A percentile compares a stretch with the other conserved stretches of the same genome.
phyloP scores from a whole-genome alignment of 352 stramenopile species.

The Lagenidium sp. region DNA sequence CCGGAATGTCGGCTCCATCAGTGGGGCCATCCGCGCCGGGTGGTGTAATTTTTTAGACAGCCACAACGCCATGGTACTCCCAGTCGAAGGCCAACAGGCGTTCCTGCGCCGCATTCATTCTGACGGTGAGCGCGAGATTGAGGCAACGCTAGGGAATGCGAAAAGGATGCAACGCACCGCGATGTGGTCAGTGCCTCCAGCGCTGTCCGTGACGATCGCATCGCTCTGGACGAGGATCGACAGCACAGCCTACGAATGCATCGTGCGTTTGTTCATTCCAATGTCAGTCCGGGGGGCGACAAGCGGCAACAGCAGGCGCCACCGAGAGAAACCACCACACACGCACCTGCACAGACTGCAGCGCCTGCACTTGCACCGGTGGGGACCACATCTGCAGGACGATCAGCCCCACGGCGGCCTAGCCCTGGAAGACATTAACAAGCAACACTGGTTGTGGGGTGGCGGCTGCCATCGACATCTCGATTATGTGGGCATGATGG shows the following conservation, averaged over 20 bases:
- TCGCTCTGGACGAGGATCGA: conserved; percentile 48
- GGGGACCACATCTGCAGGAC: conserved; percentile 49
- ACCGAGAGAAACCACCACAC: too few relatives aligned
- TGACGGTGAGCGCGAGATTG: not conserved
- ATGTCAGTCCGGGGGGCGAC: not conserved
- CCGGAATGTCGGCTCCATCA: conserved; percentile 57
- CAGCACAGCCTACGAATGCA: conserved; percentile 22
- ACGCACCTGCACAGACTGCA: conserved; percentile 40
- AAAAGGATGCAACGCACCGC: conserved; percentile 23
- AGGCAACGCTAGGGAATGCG: not conserved
- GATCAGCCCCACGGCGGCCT: conserved; percentile 58
- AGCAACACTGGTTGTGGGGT: too few relatives aligned
- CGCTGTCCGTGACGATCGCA: conserved; percentile 38
- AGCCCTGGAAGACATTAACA: conserved; percentile 68
- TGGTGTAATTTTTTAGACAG: conserved; percentile 20
- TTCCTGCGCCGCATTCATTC: conserved; percentile 15
- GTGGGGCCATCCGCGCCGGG: conserved; percentile 5
- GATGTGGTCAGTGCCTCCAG: conserved; percentile 44
- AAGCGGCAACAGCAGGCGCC: too few relatives aligned
- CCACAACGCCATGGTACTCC: conserved; percentile 52
- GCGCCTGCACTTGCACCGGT: conserved; percentile 29
- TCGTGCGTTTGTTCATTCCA: not conserved
- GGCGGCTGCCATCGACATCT: too few relatives aligned
- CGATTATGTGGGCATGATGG: too few relatives aligned
- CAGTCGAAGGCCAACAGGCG: conserved; percentile 40